Conservation (phyloP, 2,329 filamentous ascomycete species). For the Chaetomium strumarium region DNA sequence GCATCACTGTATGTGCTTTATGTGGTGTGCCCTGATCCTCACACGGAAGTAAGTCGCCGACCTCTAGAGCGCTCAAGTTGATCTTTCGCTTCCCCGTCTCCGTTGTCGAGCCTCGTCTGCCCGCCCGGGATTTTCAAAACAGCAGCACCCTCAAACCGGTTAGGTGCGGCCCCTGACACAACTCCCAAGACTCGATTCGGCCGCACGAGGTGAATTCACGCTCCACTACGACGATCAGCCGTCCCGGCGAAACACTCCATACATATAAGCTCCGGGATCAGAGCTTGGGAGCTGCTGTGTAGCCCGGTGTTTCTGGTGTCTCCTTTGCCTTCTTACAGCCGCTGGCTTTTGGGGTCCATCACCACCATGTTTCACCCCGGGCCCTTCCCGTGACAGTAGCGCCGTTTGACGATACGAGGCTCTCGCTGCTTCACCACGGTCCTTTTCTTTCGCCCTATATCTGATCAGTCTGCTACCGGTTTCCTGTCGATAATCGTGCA, state of each 20-base stretch:
- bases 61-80: too few species aligned
- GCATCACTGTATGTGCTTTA: too few species aligned
- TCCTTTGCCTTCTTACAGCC: slow-evolving; percentile 1
- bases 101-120: background rate
- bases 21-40: too few species aligned
- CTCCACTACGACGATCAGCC: too few species aligned
- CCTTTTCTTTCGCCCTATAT: background rate
- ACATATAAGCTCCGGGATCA: too few species aligned
- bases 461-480: background rate
- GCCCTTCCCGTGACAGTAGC: slow-evolving; percentile 10
- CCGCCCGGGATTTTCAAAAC: background rate
- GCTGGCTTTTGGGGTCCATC: slow-evolving; percentile 3
- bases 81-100: too few species aligned
- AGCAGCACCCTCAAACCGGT: background rate
- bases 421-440: background rate
- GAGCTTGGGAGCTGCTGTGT: background rate
- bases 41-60: too few species aligned
- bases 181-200: background rate
- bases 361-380: slow-evolving; percentile 15
- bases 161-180: slow-evolving; percentile 6
- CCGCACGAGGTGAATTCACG: too few species aligned
- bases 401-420: slow-evolving; percentile 3
- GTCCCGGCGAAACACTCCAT: too few species aligned
- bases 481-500: background rate
- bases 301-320: background rate